phyloP scores from a whole-genome alignment of 129 eudicot genomes.

The Helianthus annuus region DNA sequence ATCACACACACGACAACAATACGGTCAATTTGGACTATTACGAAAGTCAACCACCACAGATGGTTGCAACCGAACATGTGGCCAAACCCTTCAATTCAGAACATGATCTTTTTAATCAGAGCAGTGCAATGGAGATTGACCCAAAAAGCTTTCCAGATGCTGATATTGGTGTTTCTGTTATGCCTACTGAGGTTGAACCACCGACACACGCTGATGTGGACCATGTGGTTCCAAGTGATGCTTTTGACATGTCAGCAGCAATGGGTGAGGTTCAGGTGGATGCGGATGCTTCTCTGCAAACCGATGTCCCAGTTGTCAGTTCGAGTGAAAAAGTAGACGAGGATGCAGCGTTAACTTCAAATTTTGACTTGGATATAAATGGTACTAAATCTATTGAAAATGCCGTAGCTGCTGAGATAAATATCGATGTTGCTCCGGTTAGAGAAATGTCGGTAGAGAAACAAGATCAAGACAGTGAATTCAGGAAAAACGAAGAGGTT shows the following conservation, averaged over 20 bases:
- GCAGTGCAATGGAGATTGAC: slow-evolving; percentile 38
- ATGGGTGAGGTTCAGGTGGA: slow-evolving; percentile 31
- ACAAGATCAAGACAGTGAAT: slow-evolving; percentile 35
- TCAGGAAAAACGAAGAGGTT: slow-evolving; percentile 25
- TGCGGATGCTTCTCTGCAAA: slow-evolving; percentile 15
- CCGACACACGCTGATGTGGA: slow-evolving; percentile 26
- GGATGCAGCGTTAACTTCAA: too few relatives aligned
- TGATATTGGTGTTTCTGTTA: slow-evolving; percentile 34
- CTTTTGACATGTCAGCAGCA: slow-evolving; percentile 39
- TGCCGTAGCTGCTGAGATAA: slow-evolving; percentile 31
- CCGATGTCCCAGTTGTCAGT: slow-evolving; percentile 28
- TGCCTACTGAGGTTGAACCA: slow-evolving; percentile 23
- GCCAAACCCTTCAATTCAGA: slow-evolving; percentile 30
- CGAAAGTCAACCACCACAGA: slow-evolving; percentile 32
- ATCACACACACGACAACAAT: slow-evolving; percentile 32
- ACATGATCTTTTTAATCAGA: slow-evolving; percentile 30
- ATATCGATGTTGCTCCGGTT: slow-evolving; percentile 30
- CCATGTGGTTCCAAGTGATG: slow-evolving; percentile 27
- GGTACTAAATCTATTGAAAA: slow-evolving; percentile 21
- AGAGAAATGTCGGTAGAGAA: slow-evolving; percentile 23
- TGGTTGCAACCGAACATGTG: slow-evolving; percentile 26
- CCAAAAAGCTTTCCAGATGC: slow-evolving; percentile 33
- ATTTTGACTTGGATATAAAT: slow-evolving; percentile 27
- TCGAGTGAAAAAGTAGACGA: slow-evolving; percentile 26
- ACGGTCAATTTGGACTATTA: slow-evolving; percentile 14